Base-by-base conservation (phyloP, 2,329 filamentous ascomycete genomes). In the Ophiostoma australiae region DNA sequence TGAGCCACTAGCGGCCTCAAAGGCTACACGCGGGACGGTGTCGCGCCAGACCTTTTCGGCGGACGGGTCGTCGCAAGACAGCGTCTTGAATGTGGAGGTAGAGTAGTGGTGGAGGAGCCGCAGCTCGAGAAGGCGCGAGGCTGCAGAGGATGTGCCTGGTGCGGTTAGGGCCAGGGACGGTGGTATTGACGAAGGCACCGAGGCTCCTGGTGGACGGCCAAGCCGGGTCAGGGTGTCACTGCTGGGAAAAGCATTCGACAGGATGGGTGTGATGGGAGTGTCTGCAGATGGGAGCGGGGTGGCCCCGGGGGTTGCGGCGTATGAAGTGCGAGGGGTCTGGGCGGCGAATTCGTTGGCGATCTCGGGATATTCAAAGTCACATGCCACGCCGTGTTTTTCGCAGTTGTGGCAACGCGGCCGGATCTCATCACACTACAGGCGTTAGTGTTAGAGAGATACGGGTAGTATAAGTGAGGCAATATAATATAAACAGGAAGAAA, bases 381-480 rank as follows among this genome's bases (percentile, higher is more conserved):
- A 90, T 44, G 81, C 78, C 52, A 90, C 88, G 75, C 87, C 88
- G 79, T 90, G 88, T 76, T 90, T 90, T 71, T 84, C 80, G 79
- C 88, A 90, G 78, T 90, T 90, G 73, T 87, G 86, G 77, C 88
- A 90, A 72, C 84, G 80, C 10, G 88, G 88, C 76, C 90, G 88
- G 13, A 87, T 80, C 78, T 90, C 88, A 76, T 90, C 88, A 79
- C 88, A 90, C 86, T 88, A 23, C n/a, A 37, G 6, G 23, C 7
- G 33, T 48, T 48, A 7, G 4, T 11, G 10, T 39, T 39, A 11
- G 10, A 39, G 37, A 39, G 10, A 39, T 39, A 39, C 13, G 37
- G 13, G 37, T 11, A 39, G 44, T n/a, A 48, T n/a, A n/a, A 48
- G 20, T 17, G 20, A 20, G 17, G 13, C 3, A 8, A n/a, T 48